Percentiles rank a stretch among this genome's conserved stretches.
Conservation (phyloP, 768 basidiomycete genomes). For the Amanita brunnescens region DNA sequence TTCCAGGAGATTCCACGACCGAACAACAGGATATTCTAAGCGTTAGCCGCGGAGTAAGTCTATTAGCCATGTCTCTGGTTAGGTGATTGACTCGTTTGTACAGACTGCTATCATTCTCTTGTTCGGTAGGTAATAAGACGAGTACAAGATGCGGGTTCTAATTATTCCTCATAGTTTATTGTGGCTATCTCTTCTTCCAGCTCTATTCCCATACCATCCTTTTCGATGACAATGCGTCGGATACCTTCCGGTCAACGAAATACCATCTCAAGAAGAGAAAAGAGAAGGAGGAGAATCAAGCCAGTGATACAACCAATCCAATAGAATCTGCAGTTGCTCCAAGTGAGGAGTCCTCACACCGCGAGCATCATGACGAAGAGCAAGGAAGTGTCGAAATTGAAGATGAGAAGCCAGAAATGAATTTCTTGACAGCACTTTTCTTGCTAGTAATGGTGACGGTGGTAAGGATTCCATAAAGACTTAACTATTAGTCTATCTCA, state of each 20-base stretch:
- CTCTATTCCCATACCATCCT: slow-evolving; percentile 66
- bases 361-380: slow-evolving; percentile 1
- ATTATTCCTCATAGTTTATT: slow-evolving; percentile 46
- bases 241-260: slow-evolving; percentile 25
- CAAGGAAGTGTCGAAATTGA: slow-evolving; percentile 19
- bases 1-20: slow-evolving; percentile 17
- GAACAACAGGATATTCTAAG: slow-evolving; percentile 43
- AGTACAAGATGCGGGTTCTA: slow-evolving; percentile 5
- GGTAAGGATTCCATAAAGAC: slow-evolving; percentile 37
- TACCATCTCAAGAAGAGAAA: slow-evolving; percentile 21
- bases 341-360: neutral
- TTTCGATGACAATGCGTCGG: slow-evolving; percentile 42
- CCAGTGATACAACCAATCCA: slow-evolving; percentile 5
- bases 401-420: slow-evolving; percentile 47
- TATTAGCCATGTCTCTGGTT: neutral
- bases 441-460: slow-evolving; percentile 55
- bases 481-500: slow-evolving; percentile 17
- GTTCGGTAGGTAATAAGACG: slow-evolving; percentile 42
- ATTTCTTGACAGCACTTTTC: slow-evolving; percentile 39
- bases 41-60: slow-evolving; percentile 66
- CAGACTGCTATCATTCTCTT: slow-evolving; percentile 73
- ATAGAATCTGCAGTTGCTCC: slow-evolving; percentile 12
- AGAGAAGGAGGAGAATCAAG: slow-evolving; percentile 9
- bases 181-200: slow-evolving; percentile 71
- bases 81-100: neutral